These are phyloP conservation scores for Fusarium duplospermum DNA, from an alignment of 2,329 filamentous ascomycete genomes.

Conservation along the genomic window DNA sequence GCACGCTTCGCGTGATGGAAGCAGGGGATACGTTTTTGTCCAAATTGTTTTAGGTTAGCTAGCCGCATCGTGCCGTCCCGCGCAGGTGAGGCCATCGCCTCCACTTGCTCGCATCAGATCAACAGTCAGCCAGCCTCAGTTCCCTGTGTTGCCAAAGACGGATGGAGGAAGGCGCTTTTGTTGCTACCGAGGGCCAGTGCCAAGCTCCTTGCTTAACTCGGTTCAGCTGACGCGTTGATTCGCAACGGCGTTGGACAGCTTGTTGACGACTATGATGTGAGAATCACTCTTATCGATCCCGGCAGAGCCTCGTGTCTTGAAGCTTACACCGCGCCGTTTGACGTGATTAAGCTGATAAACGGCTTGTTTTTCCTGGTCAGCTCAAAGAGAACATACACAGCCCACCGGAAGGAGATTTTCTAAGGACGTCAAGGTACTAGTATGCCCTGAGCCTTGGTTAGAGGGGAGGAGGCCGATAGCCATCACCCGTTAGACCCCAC, in stretches of 20 bases:
- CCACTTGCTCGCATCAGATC: background rate
- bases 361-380: background rate
- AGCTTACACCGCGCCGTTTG: background rate
- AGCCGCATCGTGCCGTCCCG: background rate
- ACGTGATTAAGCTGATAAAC: background rate
- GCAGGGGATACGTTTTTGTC: background rate
- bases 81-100: background rate
- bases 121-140: background rate
- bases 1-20: background rate
- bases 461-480: background rate
- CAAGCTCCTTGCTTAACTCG: background rate
- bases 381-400: background rate
- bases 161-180: background rate
- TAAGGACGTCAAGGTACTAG: background rate
- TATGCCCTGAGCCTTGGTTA: background rate
- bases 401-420: background rate
- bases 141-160: background rate
- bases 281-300: background rate
- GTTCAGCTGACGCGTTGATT: background rate
- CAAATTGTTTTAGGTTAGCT: background rate
- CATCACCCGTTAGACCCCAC: background rate
- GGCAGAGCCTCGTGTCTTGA: background rate
- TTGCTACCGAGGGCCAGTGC: background rate
- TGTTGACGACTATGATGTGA: background rate
- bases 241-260: background rate